Evolutionary conservation across 768 basidiomycete genomes (phyloP).

Genomic region (Xerocomus spinulosus): DNA sequence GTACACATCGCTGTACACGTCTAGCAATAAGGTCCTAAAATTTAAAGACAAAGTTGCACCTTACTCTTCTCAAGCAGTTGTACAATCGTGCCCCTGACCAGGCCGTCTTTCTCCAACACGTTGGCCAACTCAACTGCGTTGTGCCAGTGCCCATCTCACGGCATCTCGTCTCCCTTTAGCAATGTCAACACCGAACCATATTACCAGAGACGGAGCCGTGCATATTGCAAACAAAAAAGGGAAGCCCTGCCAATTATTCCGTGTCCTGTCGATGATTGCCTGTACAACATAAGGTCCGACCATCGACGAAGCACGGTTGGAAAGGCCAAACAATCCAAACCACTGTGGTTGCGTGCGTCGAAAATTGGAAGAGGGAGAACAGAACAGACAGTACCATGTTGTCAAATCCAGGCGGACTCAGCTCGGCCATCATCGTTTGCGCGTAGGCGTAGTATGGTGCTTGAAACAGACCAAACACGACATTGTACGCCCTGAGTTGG

Average conservation of each 20-base stretch:
- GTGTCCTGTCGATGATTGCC: conserved; percentile 68
- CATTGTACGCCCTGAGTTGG: conserved; percentile 62
- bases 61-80: too few species aligned
- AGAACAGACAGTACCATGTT: conserved; percentile 48
- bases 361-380: not conserved
- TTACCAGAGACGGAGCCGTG: conserved; percentile 57
- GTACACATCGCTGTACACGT: too few species aligned
- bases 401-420: conserved; percentile 83
- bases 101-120: too few species aligned
- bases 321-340: conserved; percentile 83
- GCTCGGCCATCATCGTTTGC: conserved; percentile 86
- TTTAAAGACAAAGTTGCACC: too few species aligned
- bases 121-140: conserved; percentile 14
- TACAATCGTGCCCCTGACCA: too few species aligned
- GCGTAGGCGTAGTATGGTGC: conserved; percentile 86
- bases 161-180: conserved; percentile 60
- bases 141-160: conserved; percentile 45
- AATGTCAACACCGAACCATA: conserved; percentile 73
- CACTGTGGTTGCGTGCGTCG: conserved; percentile 42
- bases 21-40: too few species aligned
- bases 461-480: conserved; percentile 78
- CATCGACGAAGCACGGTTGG: conserved; percentile 79
- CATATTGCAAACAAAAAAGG: conserved; percentile 79
- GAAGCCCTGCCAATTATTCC: conserved; percentile 80
- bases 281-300: conserved; percentile 85